Base-by-base conservation (phyloP, 495 filamentous ascomycete genomes). In the Pseudomonodictys pantanalensis region DNA sequence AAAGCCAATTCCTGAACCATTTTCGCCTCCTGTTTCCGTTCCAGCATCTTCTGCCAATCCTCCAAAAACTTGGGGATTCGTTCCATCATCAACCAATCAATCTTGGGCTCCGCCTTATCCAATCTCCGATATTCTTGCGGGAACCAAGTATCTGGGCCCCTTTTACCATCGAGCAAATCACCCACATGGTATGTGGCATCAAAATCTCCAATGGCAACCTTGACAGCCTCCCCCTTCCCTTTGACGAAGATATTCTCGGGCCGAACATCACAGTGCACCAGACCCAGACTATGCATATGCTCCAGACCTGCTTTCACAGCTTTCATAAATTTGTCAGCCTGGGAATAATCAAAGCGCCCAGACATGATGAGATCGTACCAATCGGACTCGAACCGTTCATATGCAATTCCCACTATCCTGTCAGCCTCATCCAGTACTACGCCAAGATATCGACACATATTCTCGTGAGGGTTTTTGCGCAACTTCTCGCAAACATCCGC, bases 191-290 rank as follows among this genome's bases (percentile, higher is more conserved):
- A n/a, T n/a, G 26, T 46, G 5, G 35, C 8, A 33, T 56, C 52
- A 22, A 56, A 56, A 18, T 56, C 52, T 2, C 52, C 23, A 8
- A 56, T 3, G 3, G 23, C 52, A 28, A 56, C 26, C 23, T 39
- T 10, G 17, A 48, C 10, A 17, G 10, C 42, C 17, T 32, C 48
- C 3, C 23, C 51, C 7, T 17, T 4, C 18, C 33, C 20, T n/a
- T 8, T 54, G 6, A 56, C n/a, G 23, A 56, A 56, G 10, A 56
- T 33, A 24, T 56, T 56, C 8, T n/a, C 20, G 4, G 39, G 38
- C 3, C 26, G 3, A n/a, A 45, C 17, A 33, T 56, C 52, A 39
- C 52, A 56, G 26, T 56, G 52, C 4, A 56, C 52, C 3, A 56
- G 39, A 26, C 52, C 52, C 38, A 45, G 41, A 6, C 6, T 18